Conservation (phyloP, 2,329 filamentous ascomycete species). For the Sporothrix luriei region DNA sequence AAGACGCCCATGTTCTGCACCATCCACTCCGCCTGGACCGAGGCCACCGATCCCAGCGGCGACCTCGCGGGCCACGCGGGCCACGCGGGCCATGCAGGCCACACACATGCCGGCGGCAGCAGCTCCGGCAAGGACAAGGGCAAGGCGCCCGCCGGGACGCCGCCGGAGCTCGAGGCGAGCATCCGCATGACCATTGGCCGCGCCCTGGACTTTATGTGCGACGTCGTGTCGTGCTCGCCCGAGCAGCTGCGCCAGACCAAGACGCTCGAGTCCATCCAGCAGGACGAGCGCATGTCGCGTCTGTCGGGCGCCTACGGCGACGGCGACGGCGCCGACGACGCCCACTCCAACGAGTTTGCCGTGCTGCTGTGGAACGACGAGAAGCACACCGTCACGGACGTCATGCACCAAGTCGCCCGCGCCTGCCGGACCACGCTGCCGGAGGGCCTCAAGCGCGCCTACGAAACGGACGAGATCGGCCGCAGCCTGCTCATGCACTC, state of each 20-base stretch:
- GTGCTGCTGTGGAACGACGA: conserved; percentile 97
- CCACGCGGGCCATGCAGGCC: too few species aligned
- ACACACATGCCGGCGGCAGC: background rate
- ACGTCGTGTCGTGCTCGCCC: conserved; percentile 96
- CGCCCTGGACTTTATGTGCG: conserved; percentile 91
- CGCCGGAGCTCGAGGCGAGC: conserved; percentile 72
- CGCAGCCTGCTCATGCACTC: conserved; percentile 81
- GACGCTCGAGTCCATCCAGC: conserved; percentile 74
- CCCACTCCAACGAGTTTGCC: conserved; percentile 73
- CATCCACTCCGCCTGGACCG: conserved; percentile 73
- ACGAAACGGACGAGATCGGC: conserved; percentile 87
- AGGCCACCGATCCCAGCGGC: background rate
- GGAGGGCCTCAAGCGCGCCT: conserved; percentile 73
- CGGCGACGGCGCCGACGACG: conserved; percentile 65
- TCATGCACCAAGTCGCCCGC: conserved; percentile 83
- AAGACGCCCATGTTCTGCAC: conserved; percentile 83
- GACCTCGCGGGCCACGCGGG: too few species aligned
- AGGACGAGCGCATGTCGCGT: conserved; percentile 79
- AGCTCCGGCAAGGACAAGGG: conserved; percentile 60
- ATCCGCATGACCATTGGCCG: conserved; percentile 85
- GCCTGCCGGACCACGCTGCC: conserved; percentile 74
- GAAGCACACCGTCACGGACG: conserved; percentile 93
- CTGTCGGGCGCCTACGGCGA: conserved; percentile 75
- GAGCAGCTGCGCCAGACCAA: conserved; percentile 90
- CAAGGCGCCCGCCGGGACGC: conserved; percentile 61